Evolutionary conservation across 1,284 basidiomycete species (phyloP).

Genomic region (Mycosarcoma maydis): DNA sequence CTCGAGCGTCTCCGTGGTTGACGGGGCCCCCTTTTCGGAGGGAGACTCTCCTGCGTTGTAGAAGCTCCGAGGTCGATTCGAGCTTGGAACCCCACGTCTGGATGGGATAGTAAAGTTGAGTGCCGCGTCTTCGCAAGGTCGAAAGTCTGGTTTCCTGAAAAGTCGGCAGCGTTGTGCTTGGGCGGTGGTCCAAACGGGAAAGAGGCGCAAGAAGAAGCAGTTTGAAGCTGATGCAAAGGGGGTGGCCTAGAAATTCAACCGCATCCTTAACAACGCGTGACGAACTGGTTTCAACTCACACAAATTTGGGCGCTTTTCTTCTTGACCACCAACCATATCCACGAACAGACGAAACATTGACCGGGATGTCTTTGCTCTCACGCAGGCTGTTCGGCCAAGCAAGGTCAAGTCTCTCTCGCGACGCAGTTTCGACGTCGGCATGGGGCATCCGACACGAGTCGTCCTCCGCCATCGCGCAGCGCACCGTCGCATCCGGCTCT

Average conservation of each 20-base stretch:
- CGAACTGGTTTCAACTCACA: slow-evolving; percentile 1
- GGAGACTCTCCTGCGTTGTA: slow-evolving; percentile 45
- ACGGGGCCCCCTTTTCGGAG: slow-evolving; percentile 13
- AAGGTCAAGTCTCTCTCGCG: slow-evolving; percentile 23
- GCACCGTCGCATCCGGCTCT: slow-evolving; percentile 24
- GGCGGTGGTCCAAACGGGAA: neutral
- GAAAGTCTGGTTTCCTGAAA: slow-evolving; percentile 56
- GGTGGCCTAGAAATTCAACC: neutral
- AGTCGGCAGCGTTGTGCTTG: slow-evolving; percentile 19
- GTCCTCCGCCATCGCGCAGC: slow-evolving; percentile 16
- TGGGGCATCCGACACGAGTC: slow-evolving; percentile 48
- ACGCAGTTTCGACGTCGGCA: slow-evolving; percentile 16
- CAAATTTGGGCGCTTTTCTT: neutral
- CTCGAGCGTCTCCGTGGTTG: slow-evolving; percentile 43
- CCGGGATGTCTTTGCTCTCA: slow-evolving; percentile 30
- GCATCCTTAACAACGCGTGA: no score
- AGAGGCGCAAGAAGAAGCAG: neutral
- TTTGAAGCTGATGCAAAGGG: neutral
- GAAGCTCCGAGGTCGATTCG: slow-evolving; percentile 43
- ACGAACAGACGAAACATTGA: no score
- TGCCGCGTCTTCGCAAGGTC: slow-evolving; percentile 52
- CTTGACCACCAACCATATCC: neutral
- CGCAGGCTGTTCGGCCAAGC: slow-evolving; percentile 38
- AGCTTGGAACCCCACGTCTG: slow-evolving; percentile 47
- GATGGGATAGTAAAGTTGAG: slow-evolving; percentile 44